These are phyloP conservation scores for Begonia fuchsioides DNA, from an alignment of 306 rosid species.

Conservation along the genomic window DNA sequence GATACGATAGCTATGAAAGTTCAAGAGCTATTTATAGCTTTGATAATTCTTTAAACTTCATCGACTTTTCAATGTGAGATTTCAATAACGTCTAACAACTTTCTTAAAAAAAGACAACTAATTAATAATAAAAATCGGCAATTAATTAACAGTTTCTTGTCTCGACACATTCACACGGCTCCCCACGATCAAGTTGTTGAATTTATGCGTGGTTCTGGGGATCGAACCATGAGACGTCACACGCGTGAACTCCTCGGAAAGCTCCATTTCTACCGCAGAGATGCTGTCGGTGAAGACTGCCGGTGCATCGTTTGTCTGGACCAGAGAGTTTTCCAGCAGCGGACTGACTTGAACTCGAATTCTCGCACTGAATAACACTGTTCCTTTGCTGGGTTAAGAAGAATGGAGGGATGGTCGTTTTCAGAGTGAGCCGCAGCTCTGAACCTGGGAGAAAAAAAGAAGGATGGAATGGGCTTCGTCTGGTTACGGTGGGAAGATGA, in stretches of 20 bases:
- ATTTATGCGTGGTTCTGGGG: slow-evolving; percentile 74
- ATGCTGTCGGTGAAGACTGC: neutral
- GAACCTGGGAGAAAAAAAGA: slow-evolving; percentile 48
- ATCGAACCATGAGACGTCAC: slow-evolving; percentile 62
- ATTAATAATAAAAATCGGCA: no score
- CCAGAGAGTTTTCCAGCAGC: neutral
- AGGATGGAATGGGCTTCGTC: slow-evolving; percentile 24
- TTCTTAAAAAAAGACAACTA: no score
- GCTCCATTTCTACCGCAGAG: slow-evolving; percentile 50
- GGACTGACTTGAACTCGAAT: slow-evolving; percentile 52
- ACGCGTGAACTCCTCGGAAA: slow-evolving; percentile 71
- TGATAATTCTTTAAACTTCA: no score
- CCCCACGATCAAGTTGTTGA: slow-evolving; percentile 56
- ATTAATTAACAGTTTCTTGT: no score
- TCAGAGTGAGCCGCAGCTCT: no score
- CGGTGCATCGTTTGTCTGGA: no score
- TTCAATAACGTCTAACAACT: no score
- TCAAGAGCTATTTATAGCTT: no score
- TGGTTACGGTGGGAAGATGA: slow-evolving; percentile 24
- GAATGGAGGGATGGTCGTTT: no score
- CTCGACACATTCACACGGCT: slow-evolving; percentile 15
- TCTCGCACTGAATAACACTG: slow-evolving; percentile 37
- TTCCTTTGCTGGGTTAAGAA: neutral
- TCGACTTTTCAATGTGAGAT: no score
- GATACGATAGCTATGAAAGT: no score